Percentiles rank a stretch among this genome's conserved stretches.
Conservation (phyloP, 345 rosid species). For the Eutrema heterophyllum region DNA sequence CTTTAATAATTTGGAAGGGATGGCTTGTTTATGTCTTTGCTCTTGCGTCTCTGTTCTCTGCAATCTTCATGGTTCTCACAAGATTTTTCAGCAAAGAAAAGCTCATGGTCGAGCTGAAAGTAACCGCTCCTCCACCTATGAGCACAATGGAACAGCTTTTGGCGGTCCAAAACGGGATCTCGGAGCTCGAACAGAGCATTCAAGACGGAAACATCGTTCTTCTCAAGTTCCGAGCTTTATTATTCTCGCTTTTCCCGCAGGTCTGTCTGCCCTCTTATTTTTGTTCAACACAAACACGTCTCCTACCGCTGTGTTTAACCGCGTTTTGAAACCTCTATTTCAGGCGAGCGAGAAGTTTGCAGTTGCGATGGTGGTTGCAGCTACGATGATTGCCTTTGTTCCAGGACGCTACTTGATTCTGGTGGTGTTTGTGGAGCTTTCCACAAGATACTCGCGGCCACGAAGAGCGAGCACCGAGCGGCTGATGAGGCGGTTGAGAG, state of each 20-base stretch:
- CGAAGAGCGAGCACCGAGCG: constrained; percentile 69
- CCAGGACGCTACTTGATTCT: constrained; percentile 58
- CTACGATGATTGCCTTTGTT: constrained; percentile 43
- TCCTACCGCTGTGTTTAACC: neutral
- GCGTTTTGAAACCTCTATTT: neutral
- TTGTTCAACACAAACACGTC: neutral
- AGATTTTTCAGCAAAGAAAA: constrained; percentile 54
- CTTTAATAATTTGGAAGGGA: constrained; percentile 67
- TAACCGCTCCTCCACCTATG: constrained; percentile 78
- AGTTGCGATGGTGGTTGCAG: constrained; percentile 40
- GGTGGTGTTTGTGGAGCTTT: constrained; percentile 55
- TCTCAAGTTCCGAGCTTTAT: constrained; percentile 79
- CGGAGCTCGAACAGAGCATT: constrained; percentile 69
- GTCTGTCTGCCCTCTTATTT: constrained; percentile 22
- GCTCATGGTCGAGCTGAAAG: constrained; percentile 53
- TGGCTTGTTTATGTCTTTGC: constrained; percentile 68
- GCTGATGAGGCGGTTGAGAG: constrained; percentile 73
- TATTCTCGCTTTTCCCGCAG: constrained; percentile 75
- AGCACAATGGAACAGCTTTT: constrained; percentile 94
- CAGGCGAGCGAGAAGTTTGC: constrained; percentile 89
- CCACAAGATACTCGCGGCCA: constrained; percentile 76
- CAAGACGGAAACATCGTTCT: constrained; percentile 83
- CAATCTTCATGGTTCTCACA: constrained; percentile 64
- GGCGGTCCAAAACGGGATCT: constrained; percentile 81
- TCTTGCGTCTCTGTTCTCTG: constrained; percentile 38